Evolutionary conservation across 306 rosid genomes (phyloP), one percentile per base, ranked within the genome.

Genomic region (Prinsepia uniflora): DNA sequence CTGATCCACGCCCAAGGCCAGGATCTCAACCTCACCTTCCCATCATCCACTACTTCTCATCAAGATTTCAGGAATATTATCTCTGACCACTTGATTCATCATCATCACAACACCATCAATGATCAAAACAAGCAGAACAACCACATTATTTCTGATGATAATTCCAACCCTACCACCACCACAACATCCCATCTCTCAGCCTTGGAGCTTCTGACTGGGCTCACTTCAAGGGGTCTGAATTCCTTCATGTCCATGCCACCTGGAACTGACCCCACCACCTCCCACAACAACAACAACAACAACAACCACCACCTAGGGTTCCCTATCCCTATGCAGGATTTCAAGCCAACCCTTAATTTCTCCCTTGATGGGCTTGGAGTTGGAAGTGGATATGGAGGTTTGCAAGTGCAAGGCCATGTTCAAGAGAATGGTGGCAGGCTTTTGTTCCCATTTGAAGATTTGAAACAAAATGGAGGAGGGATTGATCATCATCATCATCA

Each of bases 401-500:
- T 79, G 6, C 82, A 80, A 2, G 76, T 74, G 7, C 24, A 53
- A 30, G 36, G 36, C 18, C 57, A 53, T 22, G 61, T 69, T 11
- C 67, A 71, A 7, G 78, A 67, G 42, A 80, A 7, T 18, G 75
- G 75, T 74, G 89, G 80, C 36, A 88, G 89, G 68, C 66, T 83
- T 49, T 72, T 81, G 81, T 86, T 90, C 63, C 96, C 92, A 0
- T 86, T 90, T 72, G 85, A 86, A 66, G 90, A 90, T 70, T 78
- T 83, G 59, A 88, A 83, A 55, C 93, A 86, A 64, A 80, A 56
- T 18, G 67, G 52, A 40, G 56, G 61, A 22, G 80, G 79, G 14
- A 68, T 73, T 68, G 72, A 75, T 58, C 79, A 30, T 30, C 36
- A 30, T 30, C 36, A 30, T 30, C 36, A 78, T 64, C 74, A 75